phyloP scores from a whole-genome alignment of 2,329 filamentous ascomycete genomes.

The Bertia moriformis region DNA sequence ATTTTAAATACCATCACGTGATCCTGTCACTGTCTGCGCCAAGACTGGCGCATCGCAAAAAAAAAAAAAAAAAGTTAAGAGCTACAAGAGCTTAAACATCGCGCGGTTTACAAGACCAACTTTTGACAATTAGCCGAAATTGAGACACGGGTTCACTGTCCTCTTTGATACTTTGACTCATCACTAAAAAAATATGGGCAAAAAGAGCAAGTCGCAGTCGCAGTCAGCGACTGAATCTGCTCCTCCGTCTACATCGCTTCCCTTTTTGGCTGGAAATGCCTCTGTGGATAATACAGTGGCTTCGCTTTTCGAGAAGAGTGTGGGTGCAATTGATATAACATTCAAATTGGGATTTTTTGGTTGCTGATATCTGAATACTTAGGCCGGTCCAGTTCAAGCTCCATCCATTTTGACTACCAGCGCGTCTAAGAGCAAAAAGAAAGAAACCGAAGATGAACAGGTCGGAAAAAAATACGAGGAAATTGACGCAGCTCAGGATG shows the following conservation, averaged over 20 bases:
- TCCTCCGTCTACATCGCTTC: conserved; percentile 7
- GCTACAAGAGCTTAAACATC: too few relatives aligned
- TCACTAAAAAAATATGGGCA: neutral
- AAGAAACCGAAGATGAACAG: neutral
- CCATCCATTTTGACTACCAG: conserved; percentile 4
- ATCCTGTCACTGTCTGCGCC: neutral
- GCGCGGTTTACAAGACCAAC: too few relatives aligned
- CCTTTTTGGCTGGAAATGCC: conserved; percentile 8
- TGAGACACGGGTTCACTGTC: too few relatives aligned
- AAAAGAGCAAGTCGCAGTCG: neutral
- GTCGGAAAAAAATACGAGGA: conserved; percentile 4
- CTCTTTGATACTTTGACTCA: too few relatives aligned
- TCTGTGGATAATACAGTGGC: conserved; percentile 23
- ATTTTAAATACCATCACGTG: too few relatives aligned
- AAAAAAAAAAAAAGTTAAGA: too few relatives aligned
- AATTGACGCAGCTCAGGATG: conserved; percentile 4
- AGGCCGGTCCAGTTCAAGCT: conserved; percentile 1
- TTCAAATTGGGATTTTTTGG: neutral
- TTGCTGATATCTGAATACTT: neutral
- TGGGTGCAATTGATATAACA: conserved; percentile 13
- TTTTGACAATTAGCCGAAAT: too few relatives aligned
- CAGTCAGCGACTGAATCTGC: conserved; percentile 6
- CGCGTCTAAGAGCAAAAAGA: conserved; percentile 8
- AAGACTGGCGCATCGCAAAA: neutral
- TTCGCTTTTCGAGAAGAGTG: conserved; percentile 27